Evolutionary conservation across 148 eudicot species (phyloP).

Genomic region (Fagopyrum homotropicum): DNA sequence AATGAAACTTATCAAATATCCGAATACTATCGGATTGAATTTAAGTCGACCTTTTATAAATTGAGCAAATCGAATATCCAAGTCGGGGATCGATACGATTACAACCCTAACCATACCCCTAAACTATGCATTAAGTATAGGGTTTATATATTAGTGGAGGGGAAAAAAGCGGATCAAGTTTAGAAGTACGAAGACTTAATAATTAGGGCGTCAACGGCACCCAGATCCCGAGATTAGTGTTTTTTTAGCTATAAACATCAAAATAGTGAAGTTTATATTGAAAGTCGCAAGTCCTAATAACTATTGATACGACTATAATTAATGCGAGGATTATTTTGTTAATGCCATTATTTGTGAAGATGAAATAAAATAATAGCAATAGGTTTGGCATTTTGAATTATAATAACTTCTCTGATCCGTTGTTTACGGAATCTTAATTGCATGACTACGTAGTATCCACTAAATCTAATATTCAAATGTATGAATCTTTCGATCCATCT

Average conservation of each 20-base stretch:
- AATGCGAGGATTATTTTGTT: not conserved
- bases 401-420: not conserved
- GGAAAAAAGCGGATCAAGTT: slow-evolving; percentile 9
- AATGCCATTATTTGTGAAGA: slow-evolving; percentile 2
- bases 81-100: no score
- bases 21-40: no score
- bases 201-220: slow-evolving; percentile 10
- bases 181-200: slow-evolving; percentile 7
- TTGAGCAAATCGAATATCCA: no score
- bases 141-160: not conserved
- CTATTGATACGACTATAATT: not conserved
- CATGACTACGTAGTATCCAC: slow-evolving; percentile 6
- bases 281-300: not conserved
- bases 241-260: not conserved
- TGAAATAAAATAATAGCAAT: not conserved
- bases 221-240: not conserved
- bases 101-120: no score
- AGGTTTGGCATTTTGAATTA: not conserved
- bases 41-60: no score
- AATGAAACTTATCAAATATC: no score
- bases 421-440: slow-evolving; percentile 4
- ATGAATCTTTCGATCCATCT: not conserved
- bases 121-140: no score
- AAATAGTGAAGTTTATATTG: not conserved
- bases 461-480: not conserved